A percentile compares a stretch with the other conserved stretches of the same genome.
Conservation (phyloP, 345 rosid species). For the Brassica napus region DNA sequence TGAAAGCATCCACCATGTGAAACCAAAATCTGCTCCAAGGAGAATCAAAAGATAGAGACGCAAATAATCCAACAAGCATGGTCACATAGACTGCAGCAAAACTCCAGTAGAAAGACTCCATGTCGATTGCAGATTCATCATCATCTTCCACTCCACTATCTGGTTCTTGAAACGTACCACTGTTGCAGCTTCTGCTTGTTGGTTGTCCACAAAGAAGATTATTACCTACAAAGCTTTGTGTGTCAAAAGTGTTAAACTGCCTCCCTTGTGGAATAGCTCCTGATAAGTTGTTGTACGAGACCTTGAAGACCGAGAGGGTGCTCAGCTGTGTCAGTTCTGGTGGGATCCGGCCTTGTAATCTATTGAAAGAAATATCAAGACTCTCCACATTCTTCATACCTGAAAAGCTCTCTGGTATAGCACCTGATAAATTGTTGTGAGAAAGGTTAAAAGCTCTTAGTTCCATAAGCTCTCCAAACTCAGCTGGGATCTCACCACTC, state of each 20-base stretch:
- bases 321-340: neutral
- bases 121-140: neutral
- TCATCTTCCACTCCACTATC: neutral
- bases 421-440: slow-evolving; percentile 22
- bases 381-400: slow-evolving; percentile 4
- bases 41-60: slow-evolving; percentile 27
- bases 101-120: neutral
- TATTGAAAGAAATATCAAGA: slow-evolving; percentile 33
- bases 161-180: neutral
- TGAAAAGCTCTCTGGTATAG: slow-evolving; percentile 39
- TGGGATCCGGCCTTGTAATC: neutral
- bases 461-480: slow-evolving; percentile 19
- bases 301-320: neutral
- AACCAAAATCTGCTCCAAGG: slow-evolving; percentile 13
- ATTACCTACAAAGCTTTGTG: neutral
- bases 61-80: neutral
- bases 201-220: slow-evolving; percentile 24
- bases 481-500: slow-evolving; percentile 35
- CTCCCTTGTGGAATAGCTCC: slow-evolving; percentile 11
- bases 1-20: neutral
- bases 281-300: slow-evolving; percentile 11
- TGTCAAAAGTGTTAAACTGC: neutral
- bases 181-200: neutral
- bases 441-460: slow-evolving; percentile 38
- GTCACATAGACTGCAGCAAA: neutral